A percentile compares a stretch with the other conserved stretches of the same genome.
These are phyloP conservation scores for Fusarium miscanthi DNA, from an alignment of 2,329 filamentous ascomycete genomes.

Conservation along the genomic window DNA sequence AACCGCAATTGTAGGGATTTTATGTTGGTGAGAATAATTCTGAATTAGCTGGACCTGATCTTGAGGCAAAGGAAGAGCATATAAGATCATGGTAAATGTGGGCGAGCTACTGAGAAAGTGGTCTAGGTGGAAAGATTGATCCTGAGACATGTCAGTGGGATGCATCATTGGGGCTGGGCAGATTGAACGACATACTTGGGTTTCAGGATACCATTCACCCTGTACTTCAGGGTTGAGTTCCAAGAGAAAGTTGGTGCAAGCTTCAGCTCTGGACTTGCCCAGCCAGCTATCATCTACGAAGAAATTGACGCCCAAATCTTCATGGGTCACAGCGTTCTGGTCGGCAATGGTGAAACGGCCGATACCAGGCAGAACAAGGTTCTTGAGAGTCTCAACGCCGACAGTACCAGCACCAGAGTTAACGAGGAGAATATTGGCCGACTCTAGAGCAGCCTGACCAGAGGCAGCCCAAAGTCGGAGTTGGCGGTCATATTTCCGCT, in stretches of 20 bases:
- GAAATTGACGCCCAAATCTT: conserved; percentile 95
- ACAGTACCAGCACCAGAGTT: conserved; percentile 89
- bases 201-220: conserved; percentile 73
- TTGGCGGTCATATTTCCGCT: conserved; percentile 92
- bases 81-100: conserved; percentile 65
- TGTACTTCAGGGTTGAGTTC: conserved; percentile 95
- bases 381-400: conserved; percentile 93
- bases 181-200: conserved; percentile 44
- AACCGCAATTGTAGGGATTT: conserved; percentile 81
- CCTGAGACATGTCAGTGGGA: conserved; percentile 21
- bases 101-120: conserved; percentile 55
- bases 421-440: conserved; percentile 89
- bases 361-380: conserved; percentile 93
- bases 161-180: background rate
- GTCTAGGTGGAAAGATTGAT: conserved; percentile 52
- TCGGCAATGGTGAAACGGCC: conserved; percentile 94
- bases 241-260: conserved; percentile 78
- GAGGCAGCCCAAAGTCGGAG: conserved; percentile 94
- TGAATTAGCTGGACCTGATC: conserved; percentile 59
- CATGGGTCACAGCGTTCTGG: conserved; percentile 77
- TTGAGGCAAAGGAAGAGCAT: conserved; percentile 61
- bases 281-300: conserved; percentile 85
- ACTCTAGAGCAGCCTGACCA: conserved; percentile 89
- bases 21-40: conserved; percentile 62
- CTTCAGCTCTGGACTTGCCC: conserved; percentile 81